Percentiles rank a stretch among this genome's conserved stretches.
These are phyloP conservation scores for Microsporum audouinii DNA, from an alignment of 2,329 filamentous ascomycete genomes.

Conservation along the genomic window DNA sequence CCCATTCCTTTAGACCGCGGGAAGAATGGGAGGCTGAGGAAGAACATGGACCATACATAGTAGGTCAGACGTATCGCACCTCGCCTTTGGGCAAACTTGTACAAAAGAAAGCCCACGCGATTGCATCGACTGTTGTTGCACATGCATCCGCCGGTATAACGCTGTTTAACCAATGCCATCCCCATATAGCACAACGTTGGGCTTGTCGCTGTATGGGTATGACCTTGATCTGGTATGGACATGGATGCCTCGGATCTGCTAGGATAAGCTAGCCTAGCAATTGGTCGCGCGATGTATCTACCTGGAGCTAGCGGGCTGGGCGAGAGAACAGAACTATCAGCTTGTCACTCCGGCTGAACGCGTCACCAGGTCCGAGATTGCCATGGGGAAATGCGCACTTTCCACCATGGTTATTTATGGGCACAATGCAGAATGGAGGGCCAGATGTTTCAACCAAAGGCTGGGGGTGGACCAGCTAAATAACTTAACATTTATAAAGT, in stretches of 20 bases:
- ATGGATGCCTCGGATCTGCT: not conserved
- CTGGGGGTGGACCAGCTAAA: not conserved
- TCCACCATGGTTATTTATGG: not conserved
- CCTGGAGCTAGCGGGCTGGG: not conserved
- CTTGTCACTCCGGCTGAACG: not conserved
- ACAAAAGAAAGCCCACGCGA: not conserved
- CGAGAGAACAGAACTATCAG: not conserved
- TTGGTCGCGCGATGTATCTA: not conserved
- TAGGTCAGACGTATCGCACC: not conserved
- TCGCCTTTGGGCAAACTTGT: not conserved
- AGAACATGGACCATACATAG: not conserved
- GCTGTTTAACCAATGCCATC: slow-evolving; percentile 1
- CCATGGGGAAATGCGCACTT: not conserved
- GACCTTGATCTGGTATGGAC: not conserved
- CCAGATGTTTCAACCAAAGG: not conserved
- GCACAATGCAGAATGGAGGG: not conserved
- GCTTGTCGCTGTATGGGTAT: not conserved
- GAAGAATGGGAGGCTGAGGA: not conserved
- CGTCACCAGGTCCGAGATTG: not conserved
- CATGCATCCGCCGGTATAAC: not conserved
- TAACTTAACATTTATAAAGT: not conserved
- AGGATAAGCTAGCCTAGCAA: not conserved
- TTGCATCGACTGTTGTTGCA: not conserved
- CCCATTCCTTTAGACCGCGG: not conserved
- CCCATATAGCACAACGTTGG: not conserved